Evolutionary conservation across 345 rosid genomes (phyloP).

Genomic region (Conringia planisiliqua): DNA sequence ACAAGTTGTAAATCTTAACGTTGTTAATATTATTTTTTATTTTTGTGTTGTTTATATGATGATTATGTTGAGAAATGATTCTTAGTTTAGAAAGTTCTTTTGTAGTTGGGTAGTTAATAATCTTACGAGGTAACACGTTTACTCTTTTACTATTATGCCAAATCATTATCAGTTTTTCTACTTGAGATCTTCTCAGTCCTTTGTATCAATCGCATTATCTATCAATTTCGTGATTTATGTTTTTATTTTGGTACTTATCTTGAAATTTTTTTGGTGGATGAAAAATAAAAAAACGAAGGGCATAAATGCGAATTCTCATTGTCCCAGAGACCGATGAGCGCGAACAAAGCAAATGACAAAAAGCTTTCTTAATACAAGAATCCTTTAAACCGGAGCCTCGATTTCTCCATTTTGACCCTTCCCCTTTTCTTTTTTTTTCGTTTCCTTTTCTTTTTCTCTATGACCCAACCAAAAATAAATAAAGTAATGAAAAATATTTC

Average conservation of each 20-base stretch:
- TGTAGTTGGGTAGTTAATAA: background rate
- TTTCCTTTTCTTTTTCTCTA: background rate
- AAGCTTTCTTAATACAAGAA: slow-evolving; percentile 36
- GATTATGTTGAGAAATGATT: background rate
- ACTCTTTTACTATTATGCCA: too few relatives aligned
- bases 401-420: slow-evolving; percentile 49
- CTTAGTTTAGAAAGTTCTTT: background rate
- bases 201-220: too few relatives aligned
- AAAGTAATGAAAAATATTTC: background rate
- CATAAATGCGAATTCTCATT: background rate
- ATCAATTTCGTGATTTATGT: background rate
- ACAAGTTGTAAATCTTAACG: too few relatives aligned
- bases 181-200: too few relatives aligned
- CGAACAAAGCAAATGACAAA: slow-evolving; percentile 44
- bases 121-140: background rate
- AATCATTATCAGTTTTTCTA: too few relatives aligned
- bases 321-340: slow-evolving; percentile 32
- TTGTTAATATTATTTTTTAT: too few relatives aligned
- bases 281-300: background rate
- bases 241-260: background rate
- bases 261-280: background rate
- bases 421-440: background rate
- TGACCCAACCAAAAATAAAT: background rate
- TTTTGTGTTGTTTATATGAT: background rate
- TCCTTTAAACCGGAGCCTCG: slow-evolving; percentile 33